Conservation (phyloP, 2,329 filamentous ascomycete genomes). For the Beauveria varroae region DNA sequence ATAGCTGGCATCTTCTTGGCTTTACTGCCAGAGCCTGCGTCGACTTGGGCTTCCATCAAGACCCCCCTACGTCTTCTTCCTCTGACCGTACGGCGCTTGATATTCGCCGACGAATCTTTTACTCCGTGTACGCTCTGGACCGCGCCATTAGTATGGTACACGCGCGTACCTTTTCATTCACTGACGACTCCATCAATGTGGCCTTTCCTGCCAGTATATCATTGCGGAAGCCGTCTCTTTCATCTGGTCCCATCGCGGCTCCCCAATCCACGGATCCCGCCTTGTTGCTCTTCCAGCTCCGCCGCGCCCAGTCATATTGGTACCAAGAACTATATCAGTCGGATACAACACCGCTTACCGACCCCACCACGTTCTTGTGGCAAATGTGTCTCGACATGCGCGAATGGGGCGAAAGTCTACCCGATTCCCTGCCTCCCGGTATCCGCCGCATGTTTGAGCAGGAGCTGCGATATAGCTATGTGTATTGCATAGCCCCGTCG, state of each 20-base stretch:
- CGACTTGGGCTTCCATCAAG: conserved; percentile 88
- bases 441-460: conserved; percentile 76
- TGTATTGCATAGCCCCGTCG: conserved; percentile 80
- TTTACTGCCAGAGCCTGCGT: conserved; percentile 82
- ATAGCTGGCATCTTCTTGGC: conserved; percentile 89
- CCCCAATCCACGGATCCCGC: conserved; percentile 59
- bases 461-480: conserved; percentile 83
- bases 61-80: conserved; percentile 64
- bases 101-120: conserved; percentile 74
- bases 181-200: conserved; percentile 79
- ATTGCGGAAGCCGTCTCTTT: conserved; percentile 33
- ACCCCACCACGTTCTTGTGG: conserved; percentile 67
- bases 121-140: conserved; percentile 85
- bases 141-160: conserved; percentile 83
- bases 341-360: conserved; percentile 58
- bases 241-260: conserved; percentile 34
- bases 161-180: conserved; percentile 84
- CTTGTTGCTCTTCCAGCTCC: conserved; percentile 70
- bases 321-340: conserved; percentile 85
- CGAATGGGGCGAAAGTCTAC: conserved; percentile 74
- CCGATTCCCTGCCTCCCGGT: conserved; percentile 53
- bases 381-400: conserved; percentile 68
- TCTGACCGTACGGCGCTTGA: conserved; percentile 65
- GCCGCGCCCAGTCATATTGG: conserved; percentile 79
- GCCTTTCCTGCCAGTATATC: conserved; percentile 54